Evolutionary conservation across 2,329 filamentous ascomycete genomes (phyloP), one percentile per base, ranked within the genome.

Genomic region (Cladophialophora immunda): DNA sequence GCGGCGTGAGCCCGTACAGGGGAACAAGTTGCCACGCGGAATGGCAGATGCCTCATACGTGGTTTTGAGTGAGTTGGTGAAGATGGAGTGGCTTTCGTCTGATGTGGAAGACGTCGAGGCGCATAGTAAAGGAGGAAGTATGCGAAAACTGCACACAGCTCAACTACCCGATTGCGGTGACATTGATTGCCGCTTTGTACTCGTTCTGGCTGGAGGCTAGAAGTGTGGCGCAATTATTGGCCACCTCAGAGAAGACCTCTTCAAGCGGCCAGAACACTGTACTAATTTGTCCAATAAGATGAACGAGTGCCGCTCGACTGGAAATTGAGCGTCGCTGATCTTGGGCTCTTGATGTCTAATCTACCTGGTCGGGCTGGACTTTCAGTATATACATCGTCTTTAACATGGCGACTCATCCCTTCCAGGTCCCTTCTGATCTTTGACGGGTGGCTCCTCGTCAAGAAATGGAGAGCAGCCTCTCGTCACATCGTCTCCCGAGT

Each of bases 1-100:
- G 32, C 30, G n/a, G 32, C 30, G n/a, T 29, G 19, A n/a, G 34
- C 19, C 38, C 29, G 8, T 52, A 6, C 36, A 13, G 34, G 53
- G 25, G 34, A 58, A 22, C 32, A 50, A 22, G 58, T 19, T 19
- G 45, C 29, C 19, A 22, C 17, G 4, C 32, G n/a, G 15, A 19
- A 15, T 27, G 53, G n/a, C 17, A 45, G 27, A 2, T 29, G 56
- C 52, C 36, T 67, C 65, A 67, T 67, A 34, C 27, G 62, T 52
- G n/a, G 3, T 47, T 11, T 15, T 17, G 7, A n/a, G 36, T 53
- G 13, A 30, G 11, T 27, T 9, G 11, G 15, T 36, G n/a, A 60
- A 38, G 17, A 45, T 61, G 19, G 9, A 52, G 15, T 32, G 25
- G 38, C 27, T 29, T 32, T 25, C 8, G 11, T 34, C n/a, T n/a